These are phyloP conservation scores for Fusarium falciforme DNA, from an alignment of 2,329 filamentous ascomycete genomes.

Conservation along the genomic window DNA sequence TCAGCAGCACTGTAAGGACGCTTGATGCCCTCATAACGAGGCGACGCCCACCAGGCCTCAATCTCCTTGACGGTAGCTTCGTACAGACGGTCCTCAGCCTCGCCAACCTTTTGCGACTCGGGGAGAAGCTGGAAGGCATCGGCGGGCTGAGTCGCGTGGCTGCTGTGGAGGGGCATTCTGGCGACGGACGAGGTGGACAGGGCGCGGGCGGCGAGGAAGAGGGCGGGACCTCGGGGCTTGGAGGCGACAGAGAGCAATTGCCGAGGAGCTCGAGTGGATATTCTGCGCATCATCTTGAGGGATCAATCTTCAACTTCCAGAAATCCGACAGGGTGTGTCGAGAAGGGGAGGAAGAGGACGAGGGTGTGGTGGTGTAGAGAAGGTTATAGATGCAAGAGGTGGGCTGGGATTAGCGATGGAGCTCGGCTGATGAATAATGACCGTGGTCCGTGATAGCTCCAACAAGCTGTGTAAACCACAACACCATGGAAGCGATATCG, in stretches of 20 bases:
- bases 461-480: conserved; percentile 2
- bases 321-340: not conserved
- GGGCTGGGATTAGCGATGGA: conserved; percentile 21
- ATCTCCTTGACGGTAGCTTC: conserved; percentile 87
- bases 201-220: conserved; percentile 42
- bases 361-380: conserved; percentile 7
- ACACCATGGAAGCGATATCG: conserved; percentile 1
- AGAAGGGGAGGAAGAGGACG: not conserved
- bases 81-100: conserved; percentile 86
- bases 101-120: conserved; percentile 79
- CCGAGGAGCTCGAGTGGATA: conserved; percentile 47
- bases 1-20: conserved; percentile 90
- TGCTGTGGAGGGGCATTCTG: conserved; percentile 47
- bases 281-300: conserved; percentile 48
- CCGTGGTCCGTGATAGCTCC: conserved; percentile 19
- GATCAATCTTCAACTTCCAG: not conserved
- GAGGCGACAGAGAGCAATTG: conserved; percentile 39
- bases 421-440: conserved; percentile 43
- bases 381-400: not conserved
- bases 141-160: conserved; percentile 58
- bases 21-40: conserved; percentile 89
- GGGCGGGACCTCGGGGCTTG: conserved; percentile 31
- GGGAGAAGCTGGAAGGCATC: conserved; percentile 89
- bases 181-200: conserved; percentile 45
- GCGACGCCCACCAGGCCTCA: conserved; percentile 88